Conservation (phyloP, 345 rosid species). For the Euclidium syriacum region DNA sequence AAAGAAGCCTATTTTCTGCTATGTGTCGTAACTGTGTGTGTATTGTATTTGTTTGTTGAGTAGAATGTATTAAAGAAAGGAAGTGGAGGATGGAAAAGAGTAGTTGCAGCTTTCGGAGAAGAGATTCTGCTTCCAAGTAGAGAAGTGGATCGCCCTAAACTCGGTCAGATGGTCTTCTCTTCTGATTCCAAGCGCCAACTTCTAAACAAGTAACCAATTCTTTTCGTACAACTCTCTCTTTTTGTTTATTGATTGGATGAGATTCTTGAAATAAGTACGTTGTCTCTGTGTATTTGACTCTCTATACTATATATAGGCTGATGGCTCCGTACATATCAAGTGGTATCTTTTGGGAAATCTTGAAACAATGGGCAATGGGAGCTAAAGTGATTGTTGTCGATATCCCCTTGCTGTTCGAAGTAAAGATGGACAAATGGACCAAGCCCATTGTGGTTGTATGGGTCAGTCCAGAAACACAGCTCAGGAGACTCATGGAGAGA, state of each 20-base stretch:
- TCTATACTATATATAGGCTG: conserved; percentile 40
- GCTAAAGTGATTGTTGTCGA: conserved; percentile 69
- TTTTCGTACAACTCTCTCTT: too few species aligned
- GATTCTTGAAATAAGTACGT: neutral
- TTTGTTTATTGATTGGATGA: neutral
- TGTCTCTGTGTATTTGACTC: neutral
- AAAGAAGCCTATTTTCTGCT: neutral
- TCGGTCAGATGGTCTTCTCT: conserved; percentile 84
- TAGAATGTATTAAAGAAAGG: conserved; percentile 67
- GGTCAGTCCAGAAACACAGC: conserved; percentile 74
- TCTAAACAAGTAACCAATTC: conserved; percentile 49
- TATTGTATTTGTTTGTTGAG: neutral
- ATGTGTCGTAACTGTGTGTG: too few species aligned
- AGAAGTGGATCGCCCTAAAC: conserved; percentile 64
- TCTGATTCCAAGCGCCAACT: conserved; percentile 72
- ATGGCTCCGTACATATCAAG: conserved; percentile 79
- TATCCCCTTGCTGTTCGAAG: conserved; percentile 79
- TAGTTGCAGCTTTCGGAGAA: conserved; percentile 56
- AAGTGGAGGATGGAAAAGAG: conserved; percentile 55
- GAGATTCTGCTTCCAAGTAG: conserved; percentile 52
- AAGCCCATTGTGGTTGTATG: conserved; percentile 58
- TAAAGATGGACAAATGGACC: conserved; percentile 80
- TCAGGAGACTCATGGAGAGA: conserved; percentile 66
- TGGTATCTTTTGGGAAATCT: conserved; percentile 57
- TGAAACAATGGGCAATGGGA: conserved; percentile 73